Conservation (phyloP, 139 green algal species). For the Diplosphaera chodatii region DNA sequence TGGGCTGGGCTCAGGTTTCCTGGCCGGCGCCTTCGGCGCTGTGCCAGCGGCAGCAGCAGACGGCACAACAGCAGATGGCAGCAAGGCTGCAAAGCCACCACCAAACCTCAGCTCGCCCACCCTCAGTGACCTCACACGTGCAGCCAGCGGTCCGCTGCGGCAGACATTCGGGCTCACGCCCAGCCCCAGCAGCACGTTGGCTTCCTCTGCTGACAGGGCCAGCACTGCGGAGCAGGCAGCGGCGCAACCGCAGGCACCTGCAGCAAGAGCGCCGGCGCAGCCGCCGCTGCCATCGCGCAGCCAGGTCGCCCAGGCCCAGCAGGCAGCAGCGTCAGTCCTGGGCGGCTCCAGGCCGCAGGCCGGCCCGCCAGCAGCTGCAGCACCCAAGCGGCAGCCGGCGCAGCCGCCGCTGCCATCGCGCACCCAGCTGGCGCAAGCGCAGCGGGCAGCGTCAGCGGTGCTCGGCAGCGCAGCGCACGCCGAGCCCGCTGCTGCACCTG, state of each 20-base stretch:
- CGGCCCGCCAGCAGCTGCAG: too few relatives aligned
- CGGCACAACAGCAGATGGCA: not conserved
- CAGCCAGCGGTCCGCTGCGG: not conserved
- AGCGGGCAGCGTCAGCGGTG: not conserved
- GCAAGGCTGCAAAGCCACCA: too few relatives aligned
- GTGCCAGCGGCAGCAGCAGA: not conserved
- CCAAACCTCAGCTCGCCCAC: too few relatives aligned
- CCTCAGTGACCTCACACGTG: not conserved
- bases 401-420: not conserved
- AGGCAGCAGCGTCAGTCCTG: conserved; percentile 13
- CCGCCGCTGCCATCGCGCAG: not conserved
- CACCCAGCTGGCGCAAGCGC: conserved; percentile 1
- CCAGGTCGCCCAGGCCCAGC: conserved; percentile 1
- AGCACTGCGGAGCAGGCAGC: too few relatives aligned
- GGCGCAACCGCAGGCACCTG: not conserved
- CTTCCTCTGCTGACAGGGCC: too few relatives aligned
- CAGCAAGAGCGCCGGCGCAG: not conserved
- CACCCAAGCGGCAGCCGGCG: too few relatives aligned
- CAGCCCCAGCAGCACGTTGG: too few relatives aligned
- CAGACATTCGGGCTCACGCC: not conserved
- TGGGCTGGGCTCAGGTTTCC: too few relatives aligned
- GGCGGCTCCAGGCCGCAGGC: too few relatives aligned
- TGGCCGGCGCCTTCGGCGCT: too few relatives aligned
- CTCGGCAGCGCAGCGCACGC: too few relatives aligned
- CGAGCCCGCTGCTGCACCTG: too few relatives aligned